phyloP scores from a whole-genome alignment of 139 green algal species.

The Haematococcus sp. region DNA sequence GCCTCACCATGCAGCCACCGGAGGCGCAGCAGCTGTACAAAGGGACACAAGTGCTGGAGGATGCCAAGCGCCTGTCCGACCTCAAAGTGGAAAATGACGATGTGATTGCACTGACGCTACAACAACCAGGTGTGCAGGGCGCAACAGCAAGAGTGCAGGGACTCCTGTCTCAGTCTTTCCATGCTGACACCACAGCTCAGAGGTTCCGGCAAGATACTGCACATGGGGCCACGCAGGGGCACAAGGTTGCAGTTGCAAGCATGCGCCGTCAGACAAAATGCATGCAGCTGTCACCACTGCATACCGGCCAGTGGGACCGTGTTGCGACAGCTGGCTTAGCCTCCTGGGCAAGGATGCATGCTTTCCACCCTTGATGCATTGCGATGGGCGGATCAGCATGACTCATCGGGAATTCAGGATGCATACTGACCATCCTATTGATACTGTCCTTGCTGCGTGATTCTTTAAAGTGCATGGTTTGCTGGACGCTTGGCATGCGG shows the following conservation, averaged over 20 bases:
- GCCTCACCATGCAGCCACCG: conserved; percentile 47
- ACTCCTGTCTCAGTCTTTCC: not conserved
- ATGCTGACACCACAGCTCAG: too few species aligned
- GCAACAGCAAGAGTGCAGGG: not conserved
- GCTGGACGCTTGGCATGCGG: not conserved
- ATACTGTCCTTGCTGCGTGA: too few species aligned
- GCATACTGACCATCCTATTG: too few species aligned
- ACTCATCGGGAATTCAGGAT: too few species aligned
- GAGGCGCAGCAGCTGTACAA: conserved; percentile 67
- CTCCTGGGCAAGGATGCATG: too few species aligned
- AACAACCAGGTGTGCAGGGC: conserved; percentile 39
- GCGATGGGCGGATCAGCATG: too few species aligned
- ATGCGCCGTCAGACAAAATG: not conserved
- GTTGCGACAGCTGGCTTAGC: too few species aligned
- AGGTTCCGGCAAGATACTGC: not conserved
- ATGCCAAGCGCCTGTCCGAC: conserved; percentile 78
- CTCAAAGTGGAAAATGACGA: conserved; percentile 83
- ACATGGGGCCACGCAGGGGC: not conserved
- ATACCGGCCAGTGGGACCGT: too few species aligned
- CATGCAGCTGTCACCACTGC: not conserved
- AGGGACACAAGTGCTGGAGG: conserved; percentile 51
- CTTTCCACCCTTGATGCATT: too few species aligned
- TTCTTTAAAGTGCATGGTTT: too few species aligned
- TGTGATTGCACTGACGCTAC: conserved; percentile 67
- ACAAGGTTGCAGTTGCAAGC: not conserved